phyloP scores from a whole-genome alignment of 192 early-diverging fungal species.

The Entomortierella lignicola region DNA sequence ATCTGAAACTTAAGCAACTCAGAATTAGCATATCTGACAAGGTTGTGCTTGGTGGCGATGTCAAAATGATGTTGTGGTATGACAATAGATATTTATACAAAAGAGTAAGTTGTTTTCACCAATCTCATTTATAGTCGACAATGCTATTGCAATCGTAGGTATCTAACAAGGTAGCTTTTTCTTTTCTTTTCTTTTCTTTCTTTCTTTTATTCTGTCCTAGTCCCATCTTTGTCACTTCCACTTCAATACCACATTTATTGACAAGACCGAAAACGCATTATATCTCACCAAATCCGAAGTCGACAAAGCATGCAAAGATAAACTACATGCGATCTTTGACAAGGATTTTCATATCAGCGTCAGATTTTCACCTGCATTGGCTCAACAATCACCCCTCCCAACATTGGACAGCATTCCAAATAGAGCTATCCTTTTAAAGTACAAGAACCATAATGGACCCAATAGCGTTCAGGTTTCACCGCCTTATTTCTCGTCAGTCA shows the following conservation, averaged over 20 bases:
- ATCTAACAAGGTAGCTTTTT: too few species aligned
- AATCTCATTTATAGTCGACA: too few species aligned
- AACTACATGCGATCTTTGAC: slow-evolving; percentile 46
- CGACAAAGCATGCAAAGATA: slow-evolving; percentile 56
- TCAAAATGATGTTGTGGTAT: slow-evolving; percentile 52
- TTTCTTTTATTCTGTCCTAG: neutral
- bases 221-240: slow-evolving; percentile 55
- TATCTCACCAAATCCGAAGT: slow-evolving; percentile 47
- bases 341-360: slow-evolving; percentile 37
- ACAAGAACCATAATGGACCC: slow-evolving; percentile 42
- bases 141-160: too few species aligned
- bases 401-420: slow-evolving; percentile 34
- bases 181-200: neutral
- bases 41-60: slow-evolving; percentile 44
- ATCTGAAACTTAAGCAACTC: slow-evolving; percentile 27
- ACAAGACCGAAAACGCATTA: slow-evolving; percentile 6
- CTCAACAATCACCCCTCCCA: slow-evolving; percentile 30
- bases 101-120: slow-evolving; percentile 36
- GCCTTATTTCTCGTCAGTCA: slow-evolving; percentile 31
- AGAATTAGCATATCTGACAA: slow-evolving; percentile 39
- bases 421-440: slow-evolving; percentile 33
- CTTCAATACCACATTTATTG: slow-evolving; percentile 62
- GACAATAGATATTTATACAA: slow-evolving; percentile 45
- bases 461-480: slow-evolving; percentile 43
- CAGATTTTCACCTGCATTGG: slow-evolving; percentile 22